Base-by-base conservation (phyloP, 73 alveolate genomes). In the Paramecium octaurelia region DNA sequence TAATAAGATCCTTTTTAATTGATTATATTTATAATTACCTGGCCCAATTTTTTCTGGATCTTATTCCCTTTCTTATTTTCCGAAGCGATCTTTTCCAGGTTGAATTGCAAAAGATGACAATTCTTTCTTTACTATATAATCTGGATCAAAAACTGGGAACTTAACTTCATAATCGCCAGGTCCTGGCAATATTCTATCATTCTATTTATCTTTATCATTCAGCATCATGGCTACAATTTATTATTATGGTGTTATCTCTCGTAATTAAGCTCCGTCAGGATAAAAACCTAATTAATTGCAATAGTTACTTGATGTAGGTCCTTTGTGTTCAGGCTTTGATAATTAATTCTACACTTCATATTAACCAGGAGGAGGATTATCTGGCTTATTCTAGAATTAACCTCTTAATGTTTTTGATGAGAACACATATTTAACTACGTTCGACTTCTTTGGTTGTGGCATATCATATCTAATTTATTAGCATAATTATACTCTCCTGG, bases 301-400 rank as follows among this genome's bases (percentile, higher is more conserved):
- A 0, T 4, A 4, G 36, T 0, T n/a, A 35, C 18, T 29, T 73
- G 91, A 80, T 43, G 91, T 80, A 6, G 91, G 91, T 23, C 91
- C 91, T 42, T 80, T 48, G 46, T 44, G 73, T 8, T 80, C 43
- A 35, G 87, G 87, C 38, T 73, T 73, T 29, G 60, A 35, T 48
- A 31, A 44, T 42, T 80, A 42, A 21, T 80, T 42, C 21, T 70
- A 59, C 10, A 89, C 87, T 44, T 89, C 75, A 70, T 89, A 89
- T 48, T 69, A 64, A 23, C 94, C 94, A 16, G 94, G 94, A 27
- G 94, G 91, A 89, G 94, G 94, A 46, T 70, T 44, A 18, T 89
- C 38, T 21, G 86, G 86, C 6, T 57, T 40, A 38, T 69, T 89
- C 50, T 59, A 40, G 48, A 59, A 89, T 44, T 89, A 29, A 10